Evolutionary conservation across 345 rosid species (phyloP), one percentile per base, ranked within the genome.

Genomic region (Excoecaria agallocha): DNA sequence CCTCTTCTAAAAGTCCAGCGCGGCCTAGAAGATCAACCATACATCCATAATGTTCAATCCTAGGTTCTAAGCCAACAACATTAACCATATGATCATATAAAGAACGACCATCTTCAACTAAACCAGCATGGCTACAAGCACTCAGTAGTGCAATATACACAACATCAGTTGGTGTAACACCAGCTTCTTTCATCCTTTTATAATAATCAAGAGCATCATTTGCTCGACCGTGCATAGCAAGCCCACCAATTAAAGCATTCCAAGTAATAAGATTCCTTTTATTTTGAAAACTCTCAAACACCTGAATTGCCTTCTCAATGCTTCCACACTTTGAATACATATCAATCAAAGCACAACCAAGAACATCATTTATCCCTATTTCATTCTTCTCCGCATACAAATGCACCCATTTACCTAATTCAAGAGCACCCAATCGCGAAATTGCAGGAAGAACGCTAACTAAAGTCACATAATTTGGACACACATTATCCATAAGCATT

Each of bases 1-100:
- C 93, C 82, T 89, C 89, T 78, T 73, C 77, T 25, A 89, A 83
- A 82, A 75, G 66, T 62, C 91, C 91, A 15, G 86, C 89, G 16
- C 93, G 89, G n/a, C 89, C 93, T 51, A 87, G 83, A 77, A 89
- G 90, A 77, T 89, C 93, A 76, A 89, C 89, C 93, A 89, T 86
- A 78, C 91, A 89, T 79, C 93, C 93, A 58, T 89, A 89, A 71
- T 89, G 93, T 84, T 89, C 87, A 22, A 81, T 74, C 65, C 85
- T 87, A 20, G 91, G 89, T 75, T 83, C 86, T 62, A 89, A 76
- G 65, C 60, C 69, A 66, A 79, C 74, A 20, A 87, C 87, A n/a
- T 70, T 60, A 69, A 79, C 68, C 91, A 89, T 86, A 68, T 88
- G 77, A 73, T 73, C 79, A 49, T 87, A 89, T 65, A 81, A 72